Conservation (phyloP, 345 rosid species). For the Syzygium aromaticum region DNA sequence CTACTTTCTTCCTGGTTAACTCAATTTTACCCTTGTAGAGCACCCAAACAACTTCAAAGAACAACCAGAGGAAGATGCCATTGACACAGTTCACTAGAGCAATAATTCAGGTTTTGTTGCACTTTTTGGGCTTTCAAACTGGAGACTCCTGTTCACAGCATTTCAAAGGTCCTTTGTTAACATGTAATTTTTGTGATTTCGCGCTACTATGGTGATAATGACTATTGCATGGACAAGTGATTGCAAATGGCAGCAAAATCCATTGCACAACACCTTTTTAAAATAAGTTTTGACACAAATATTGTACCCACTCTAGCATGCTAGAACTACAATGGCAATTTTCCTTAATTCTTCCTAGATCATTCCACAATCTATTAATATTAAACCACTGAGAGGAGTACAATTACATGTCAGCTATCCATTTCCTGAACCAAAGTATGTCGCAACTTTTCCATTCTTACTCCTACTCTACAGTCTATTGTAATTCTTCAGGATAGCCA, state of each 20-base stretch:
- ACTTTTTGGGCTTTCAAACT: not conserved
- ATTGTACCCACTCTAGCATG: not conserved
- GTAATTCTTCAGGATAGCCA: not conserved
- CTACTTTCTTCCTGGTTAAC: not conserved
- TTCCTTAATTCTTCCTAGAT: not conserved
- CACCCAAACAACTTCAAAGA: not conserved
- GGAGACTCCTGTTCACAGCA: not conserved
- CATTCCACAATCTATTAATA: not conserved
- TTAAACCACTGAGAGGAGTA: not conserved
- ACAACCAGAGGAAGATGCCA: not conserved
- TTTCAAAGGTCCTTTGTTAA: not conserved
- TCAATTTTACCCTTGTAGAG: not conserved
- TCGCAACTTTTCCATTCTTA: not conserved
- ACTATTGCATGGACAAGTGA: not conserved
- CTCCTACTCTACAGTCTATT: not conserved
- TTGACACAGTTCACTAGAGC: not conserved
- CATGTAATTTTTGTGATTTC: not conserved
- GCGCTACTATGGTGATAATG: not conserved
- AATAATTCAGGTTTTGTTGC: not conserved
- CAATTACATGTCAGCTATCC: not conserved
- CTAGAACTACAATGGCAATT: not conserved
- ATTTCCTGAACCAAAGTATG: not conserved
- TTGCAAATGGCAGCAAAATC: not conserved
- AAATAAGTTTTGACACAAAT: not conserved
- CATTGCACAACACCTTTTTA: not conserved